Evolutionary conservation across 345 rosid genomes (phyloP).

Genomic region (Citrus sp.): DNA sequence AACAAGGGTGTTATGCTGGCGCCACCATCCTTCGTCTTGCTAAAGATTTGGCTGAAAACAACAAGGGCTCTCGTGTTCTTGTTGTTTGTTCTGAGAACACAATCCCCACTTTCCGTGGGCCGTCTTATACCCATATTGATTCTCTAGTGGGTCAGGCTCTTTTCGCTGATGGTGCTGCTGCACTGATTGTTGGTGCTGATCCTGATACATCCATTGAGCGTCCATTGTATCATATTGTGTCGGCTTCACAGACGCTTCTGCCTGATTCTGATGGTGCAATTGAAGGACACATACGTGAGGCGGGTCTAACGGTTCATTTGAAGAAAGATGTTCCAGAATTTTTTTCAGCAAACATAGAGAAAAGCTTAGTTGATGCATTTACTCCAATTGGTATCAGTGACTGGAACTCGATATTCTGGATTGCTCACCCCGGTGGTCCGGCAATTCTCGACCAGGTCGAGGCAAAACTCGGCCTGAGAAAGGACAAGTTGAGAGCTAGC

Average conservation of each 20-base stretch:
- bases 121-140: not conserved
- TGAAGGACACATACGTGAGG: no score
- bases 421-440: not conserved
- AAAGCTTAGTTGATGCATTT: no score
- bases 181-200: no score
- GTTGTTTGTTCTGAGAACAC: not conserved
- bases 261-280: no score
- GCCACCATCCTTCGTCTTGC: not conserved
- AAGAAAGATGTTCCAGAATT: no score
- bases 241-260: no score
- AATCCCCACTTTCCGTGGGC: not conserved
- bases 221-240: no score
- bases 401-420: not conserved
- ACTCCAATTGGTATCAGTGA: not conserved
- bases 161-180: not conserved
- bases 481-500: not conserved
- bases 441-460: not conserved
- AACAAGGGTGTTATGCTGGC: not conserved
- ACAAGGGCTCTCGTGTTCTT: not conserved
- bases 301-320: no score
- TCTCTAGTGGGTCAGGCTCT: not conserved
- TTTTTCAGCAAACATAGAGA: no score
- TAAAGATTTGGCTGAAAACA: not conserved
- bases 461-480: not conserved
- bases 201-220: no score